Base-by-base conservation (phyloP, 2,329 filamentous ascomycete genomes). In the Allantophomopsis lycopodina region DNA sequence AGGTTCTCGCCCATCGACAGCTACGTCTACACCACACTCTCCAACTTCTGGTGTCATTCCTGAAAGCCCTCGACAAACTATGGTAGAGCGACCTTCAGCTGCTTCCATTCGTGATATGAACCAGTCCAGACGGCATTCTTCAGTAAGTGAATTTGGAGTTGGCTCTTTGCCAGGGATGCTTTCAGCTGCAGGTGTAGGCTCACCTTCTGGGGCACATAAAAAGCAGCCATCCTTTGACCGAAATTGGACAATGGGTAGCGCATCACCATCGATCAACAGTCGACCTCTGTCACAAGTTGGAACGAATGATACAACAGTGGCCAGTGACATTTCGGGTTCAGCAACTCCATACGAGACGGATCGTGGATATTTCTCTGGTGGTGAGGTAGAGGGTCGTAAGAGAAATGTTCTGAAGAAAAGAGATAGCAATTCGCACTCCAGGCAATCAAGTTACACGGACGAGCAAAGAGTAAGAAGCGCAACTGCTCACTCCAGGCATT, bases 321-420 rank as follows among this genome's bases (percentile, higher is more conserved):
- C 42, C 32, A 34, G 32, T 14, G 16, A 14, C 7, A 14, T 17
- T 34, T 17, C 16, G 7, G 32, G 32, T 15, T 3, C 32, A 34
- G 60, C 41, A 54, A 57, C 18, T 49, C 48, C 18, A 51, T 54
- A 23, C 50, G 51, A 30, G 51, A 52, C 11, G 49, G 91, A 96
- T 52, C 75, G 86, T 30, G 89, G 88, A 17, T 96, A 96, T 58
- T 94, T 95, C 55, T 95, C 89, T 7, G 86, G 88, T 3, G 83
- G 82, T 13, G 89, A 96, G 52, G 67, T 78, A 10, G 87, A 95
- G 46, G 73, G 73, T 34, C 76, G 81, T 42, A 77, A 74, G 50
- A 74, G 83, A 35, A 93, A 86, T 54, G 68, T 91, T 36, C 65
- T 95, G 47, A 85, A 84, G 58, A 93, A 91, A 62, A 79, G 83